phyloP scores from a whole-genome alignment of 768 basidiomycete genomes.

The Trametes cubensis region DNA sequence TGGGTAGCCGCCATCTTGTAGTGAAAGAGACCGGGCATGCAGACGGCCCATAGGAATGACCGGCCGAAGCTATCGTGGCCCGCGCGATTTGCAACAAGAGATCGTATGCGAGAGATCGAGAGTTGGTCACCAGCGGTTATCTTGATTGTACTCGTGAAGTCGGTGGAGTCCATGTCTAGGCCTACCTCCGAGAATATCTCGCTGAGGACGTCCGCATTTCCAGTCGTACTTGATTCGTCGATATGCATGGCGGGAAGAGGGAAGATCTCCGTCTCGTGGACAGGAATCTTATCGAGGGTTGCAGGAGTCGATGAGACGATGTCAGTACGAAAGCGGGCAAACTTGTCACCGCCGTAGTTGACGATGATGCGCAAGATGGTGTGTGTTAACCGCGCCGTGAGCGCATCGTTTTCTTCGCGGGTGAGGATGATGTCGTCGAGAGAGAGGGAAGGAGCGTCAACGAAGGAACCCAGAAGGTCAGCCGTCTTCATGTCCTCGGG shows the following conservation, averaged over 20 bases:
- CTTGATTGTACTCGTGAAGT: slow-evolving; percentile 14
- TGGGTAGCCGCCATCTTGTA: slow-evolving; percentile 39
- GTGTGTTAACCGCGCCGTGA: slow-evolving; percentile 28
- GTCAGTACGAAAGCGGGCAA: slow-evolving; percentile 30
- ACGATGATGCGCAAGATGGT: slow-evolving; percentile 38
- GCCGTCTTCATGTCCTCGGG: slow-evolving; percentile 31
- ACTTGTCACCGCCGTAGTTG: slow-evolving; percentile 34
- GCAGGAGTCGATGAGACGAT: slow-evolving; percentile 25
- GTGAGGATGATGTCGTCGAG: slow-evolving; percentile 35
- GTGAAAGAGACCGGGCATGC: slow-evolving; percentile 42
- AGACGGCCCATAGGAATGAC: slow-evolving; percentile 32
- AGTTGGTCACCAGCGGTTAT: slow-evolving; percentile 41
- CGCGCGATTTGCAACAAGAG: slow-evolving; percentile 34
- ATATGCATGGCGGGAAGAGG: slow-evolving; percentile 40
- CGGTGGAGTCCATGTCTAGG: slow-evolving; percentile 11
- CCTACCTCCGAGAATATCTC: slow-evolving; percentile 34
- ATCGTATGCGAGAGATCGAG: slow-evolving; percentile 37
- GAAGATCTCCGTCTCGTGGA: slow-evolving; percentile 35
- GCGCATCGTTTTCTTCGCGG: slow-evolving; percentile 19
- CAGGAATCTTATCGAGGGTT: slow-evolving; percentile 31
- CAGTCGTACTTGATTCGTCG: slow-evolving; percentile 39
- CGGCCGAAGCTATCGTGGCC: slow-evolving; percentile 34
- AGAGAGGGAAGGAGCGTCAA: slow-evolving; percentile 29
- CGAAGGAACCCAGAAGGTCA: slow-evolving; percentile 28
- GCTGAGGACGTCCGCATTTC: slow-evolving; percentile 38